Evolutionary conservation across 306 rosid species (phyloP).

Genomic region (Dicorynia guianensis): DNA sequence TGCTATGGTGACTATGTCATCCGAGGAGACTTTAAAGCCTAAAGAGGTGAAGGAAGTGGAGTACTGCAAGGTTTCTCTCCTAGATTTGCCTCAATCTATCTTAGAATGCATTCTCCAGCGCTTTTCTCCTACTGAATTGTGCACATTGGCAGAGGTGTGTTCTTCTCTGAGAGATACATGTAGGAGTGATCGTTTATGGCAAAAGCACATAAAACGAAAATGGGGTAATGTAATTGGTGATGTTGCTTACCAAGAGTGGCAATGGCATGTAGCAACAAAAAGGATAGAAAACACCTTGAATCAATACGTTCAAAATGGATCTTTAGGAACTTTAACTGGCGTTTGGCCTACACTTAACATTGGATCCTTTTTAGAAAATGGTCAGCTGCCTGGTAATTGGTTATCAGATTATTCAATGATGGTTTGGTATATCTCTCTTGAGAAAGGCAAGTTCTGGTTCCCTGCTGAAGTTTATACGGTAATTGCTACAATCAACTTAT

Average conservation of each 20-base stretch:
- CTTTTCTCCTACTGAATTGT: constrained; percentile 58
- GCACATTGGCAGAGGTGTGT: constrained; percentile 56
- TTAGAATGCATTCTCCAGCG: constrained; percentile 53
- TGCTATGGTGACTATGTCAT: constrained; percentile 1
- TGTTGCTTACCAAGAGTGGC: constrained; percentile 53
- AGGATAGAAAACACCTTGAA: constrained; percentile 29
- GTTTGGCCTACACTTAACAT: constrained; percentile 38
- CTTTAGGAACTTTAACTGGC: constrained; percentile 33
- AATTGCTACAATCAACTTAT: background rate
- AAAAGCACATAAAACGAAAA: constrained; percentile 50
- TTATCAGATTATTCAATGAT: constrained; percentile 45
- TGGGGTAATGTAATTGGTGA: constrained; percentile 59
- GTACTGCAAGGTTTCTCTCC: constrained; percentile 3
- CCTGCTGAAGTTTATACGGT: constrained; percentile 74
- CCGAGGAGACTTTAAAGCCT: too few relatives aligned
- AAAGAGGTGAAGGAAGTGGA: too few relatives aligned
- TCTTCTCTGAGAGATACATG: constrained; percentile 55
- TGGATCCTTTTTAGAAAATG: constrained; percentile 34
- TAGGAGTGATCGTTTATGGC: constrained; percentile 57
- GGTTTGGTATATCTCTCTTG: constrained; percentile 65
- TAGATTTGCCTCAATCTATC: constrained; percentile 61
- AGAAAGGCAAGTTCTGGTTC: constrained; percentile 63
- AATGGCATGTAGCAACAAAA: constrained; percentile 35
- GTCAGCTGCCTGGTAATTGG: constrained; percentile 20
- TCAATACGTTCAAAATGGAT: too few relatives aligned